Percentiles rank a stretch among this genome's conserved stretches.
These are phyloP conservation scores for Ceratobasidium sp. DNA, from an alignment of 1,284 basidiomycete species.

Conservation along the genomic window DNA sequence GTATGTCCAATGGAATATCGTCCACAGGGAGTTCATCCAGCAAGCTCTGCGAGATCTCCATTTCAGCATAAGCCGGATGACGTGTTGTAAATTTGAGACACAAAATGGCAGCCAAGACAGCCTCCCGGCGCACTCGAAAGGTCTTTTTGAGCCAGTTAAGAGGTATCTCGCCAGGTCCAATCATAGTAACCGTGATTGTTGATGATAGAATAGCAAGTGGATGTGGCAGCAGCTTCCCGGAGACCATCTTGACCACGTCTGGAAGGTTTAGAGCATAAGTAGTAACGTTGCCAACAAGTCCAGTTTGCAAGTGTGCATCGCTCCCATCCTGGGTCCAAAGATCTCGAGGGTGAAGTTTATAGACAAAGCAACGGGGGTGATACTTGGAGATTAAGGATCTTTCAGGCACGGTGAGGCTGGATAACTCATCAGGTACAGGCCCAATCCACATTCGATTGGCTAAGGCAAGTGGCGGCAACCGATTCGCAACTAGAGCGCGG, in stretches of 20 bases:
- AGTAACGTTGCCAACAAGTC: conserved; percentile 57
- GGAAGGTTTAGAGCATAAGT: conserved; percentile 54
- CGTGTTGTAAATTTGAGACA: conserved; percentile 41
- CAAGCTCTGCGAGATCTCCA: conserved; percentile 54
- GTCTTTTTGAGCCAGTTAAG: conserved; percentile 51
- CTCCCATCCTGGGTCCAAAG: conserved; percentile 39
- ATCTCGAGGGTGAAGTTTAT: conserved; percentile 56
- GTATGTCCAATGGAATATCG: conserved; percentile 45
- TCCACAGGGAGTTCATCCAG: conserved; percentile 43
- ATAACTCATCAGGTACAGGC: conserved; percentile 52
- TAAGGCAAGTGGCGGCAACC: conserved; percentile 52
- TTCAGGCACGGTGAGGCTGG: conserved; percentile 54
- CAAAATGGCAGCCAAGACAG: conserved; percentile 51
- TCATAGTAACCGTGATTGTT: conserved; percentile 56
- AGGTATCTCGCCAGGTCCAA: conserved; percentile 52
- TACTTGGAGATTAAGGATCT: conserved; percentile 53
- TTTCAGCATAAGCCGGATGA: not conserved
- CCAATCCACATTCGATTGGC: conserved; percentile 60
- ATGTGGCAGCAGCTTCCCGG: conserved; percentile 57
- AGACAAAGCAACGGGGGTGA: conserved; percentile 55
- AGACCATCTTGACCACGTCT: conserved; percentile 54
- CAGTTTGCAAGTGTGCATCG: conserved; percentile 51
- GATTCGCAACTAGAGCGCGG: not conserved
- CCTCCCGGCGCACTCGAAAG: conserved; percentile 53
- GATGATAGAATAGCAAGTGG: conserved; percentile 54